A percentile compares a stretch with the other conserved stretches of the same genome.
Conservation (phyloP, 148 eudicot genomes). For the Rhododendron henanense region DNA sequence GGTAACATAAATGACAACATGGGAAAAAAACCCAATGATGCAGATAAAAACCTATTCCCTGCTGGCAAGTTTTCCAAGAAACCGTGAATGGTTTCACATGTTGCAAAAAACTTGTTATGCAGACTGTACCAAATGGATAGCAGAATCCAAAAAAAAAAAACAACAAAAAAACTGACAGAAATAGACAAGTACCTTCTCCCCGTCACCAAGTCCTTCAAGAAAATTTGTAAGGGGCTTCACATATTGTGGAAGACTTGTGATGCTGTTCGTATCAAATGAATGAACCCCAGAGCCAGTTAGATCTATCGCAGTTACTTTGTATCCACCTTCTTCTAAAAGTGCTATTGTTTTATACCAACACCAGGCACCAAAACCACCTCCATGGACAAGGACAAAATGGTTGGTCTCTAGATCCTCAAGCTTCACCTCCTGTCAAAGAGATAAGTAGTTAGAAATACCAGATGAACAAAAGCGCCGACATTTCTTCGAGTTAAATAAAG, state of each 20-base stretch:
- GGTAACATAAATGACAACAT: neutral
- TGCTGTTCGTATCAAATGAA: constrained; percentile 65
- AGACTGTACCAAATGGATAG: neutral
- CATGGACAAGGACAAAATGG: constrained; percentile 90
- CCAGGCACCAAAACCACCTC: constrained; percentile 99
- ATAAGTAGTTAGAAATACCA: constrained; percentile 1
- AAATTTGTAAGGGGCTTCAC: constrained; percentile 76
- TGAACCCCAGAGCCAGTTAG: constrained; percentile 90
- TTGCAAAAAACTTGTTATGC: neutral
- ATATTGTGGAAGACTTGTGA: constrained; percentile 73
- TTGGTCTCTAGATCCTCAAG: constrained; percentile 53
- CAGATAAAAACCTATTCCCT: neutral
- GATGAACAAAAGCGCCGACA: neutral
- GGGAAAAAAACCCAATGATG: neutral
- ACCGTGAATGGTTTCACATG: neutral
- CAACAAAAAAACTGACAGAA: neutral
- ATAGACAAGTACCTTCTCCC: constrained; percentile 58
- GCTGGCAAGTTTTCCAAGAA: neutral
- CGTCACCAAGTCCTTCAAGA: constrained; percentile 66
- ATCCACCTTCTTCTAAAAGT: constrained; percentile 77
- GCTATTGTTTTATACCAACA: constrained; percentile 98
- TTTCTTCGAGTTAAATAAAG: neutral
- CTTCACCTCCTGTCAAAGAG: constrained; percentile 48
- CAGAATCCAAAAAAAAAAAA: neutral
- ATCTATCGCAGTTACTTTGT: constrained; percentile 76